Conservation (phyloP, 2,329 filamentous ascomycete species). For the Trichothecium roseum region DNA sequence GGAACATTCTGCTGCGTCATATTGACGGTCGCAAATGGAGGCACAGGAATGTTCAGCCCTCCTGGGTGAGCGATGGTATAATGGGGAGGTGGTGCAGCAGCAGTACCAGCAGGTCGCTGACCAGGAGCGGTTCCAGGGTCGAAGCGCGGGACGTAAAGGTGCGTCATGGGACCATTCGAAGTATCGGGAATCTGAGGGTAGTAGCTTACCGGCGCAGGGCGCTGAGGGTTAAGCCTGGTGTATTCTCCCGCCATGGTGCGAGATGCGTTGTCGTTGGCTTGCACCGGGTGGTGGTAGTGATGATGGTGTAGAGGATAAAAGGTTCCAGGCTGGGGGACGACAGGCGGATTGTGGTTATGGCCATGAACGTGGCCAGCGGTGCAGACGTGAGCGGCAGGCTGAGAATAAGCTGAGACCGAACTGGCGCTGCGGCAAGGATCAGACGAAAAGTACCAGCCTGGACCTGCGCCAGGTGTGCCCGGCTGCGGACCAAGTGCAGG, state of each 20-base stretch:
- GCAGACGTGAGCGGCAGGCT: too few species aligned
- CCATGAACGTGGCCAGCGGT: too few species aligned
- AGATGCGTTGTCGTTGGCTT: conserved; percentile 7
- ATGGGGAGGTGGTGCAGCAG: conserved; percentile 10
- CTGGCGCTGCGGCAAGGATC: too few species aligned
- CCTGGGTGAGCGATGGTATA: too few species aligned
- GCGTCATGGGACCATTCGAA: conserved; percentile 41
- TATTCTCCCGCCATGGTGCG: conserved; percentile 29
- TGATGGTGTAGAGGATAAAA: conserved; percentile 6
- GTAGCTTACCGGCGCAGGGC: conserved; percentile 36
- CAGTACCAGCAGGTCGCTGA: conserved; percentile 18
- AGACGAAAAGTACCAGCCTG: too few species aligned
- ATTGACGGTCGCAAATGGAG: conserved; percentile 5
- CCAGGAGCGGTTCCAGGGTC: conserved; percentile 22
- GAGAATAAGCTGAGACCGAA: too few species aligned
- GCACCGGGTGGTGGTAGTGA: conserved; percentile 7
- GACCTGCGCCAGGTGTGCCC: too few species aligned
- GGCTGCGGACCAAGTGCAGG: too few species aligned
- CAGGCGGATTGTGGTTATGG: conserved; percentile 3
- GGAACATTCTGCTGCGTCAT: too few species aligned
- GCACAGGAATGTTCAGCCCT: too few species aligned
- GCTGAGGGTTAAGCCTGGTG: conserved; percentile 27
- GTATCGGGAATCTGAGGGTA: conserved; percentile 50
- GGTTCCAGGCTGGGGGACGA: conserved; percentile 11
- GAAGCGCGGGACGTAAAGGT: conserved; percentile 45